Evolutionary conservation across 495 filamentous ascomycete species (phyloP).

Genomic region (Hypoxylon cercidicola): DNA sequence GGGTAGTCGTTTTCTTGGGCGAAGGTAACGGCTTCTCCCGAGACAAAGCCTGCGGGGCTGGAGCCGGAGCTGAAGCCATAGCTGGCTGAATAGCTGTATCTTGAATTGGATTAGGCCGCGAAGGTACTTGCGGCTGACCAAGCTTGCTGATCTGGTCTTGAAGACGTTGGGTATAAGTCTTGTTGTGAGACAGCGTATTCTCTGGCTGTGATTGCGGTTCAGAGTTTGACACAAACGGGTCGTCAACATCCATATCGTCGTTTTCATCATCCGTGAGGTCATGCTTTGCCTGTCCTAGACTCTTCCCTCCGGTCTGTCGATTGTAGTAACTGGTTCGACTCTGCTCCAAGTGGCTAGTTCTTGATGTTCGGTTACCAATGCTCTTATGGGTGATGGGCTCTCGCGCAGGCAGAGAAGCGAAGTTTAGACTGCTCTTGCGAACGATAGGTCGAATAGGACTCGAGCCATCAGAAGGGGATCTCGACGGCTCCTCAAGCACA

Average conservation of each 20-base stretch:
- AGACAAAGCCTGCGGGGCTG: conserved; percentile 65
- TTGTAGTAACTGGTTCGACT: conserved; percentile 72
- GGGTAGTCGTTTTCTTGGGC: conserved; percentile 50
- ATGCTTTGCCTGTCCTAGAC: conserved; percentile 56
- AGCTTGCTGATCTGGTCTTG: conserved; percentile 95
- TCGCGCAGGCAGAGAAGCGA: conserved; percentile 89
- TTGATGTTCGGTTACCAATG: conserved; percentile 73
- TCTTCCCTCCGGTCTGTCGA: conserved; percentile 70
- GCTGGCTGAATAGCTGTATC: conserved; percentile 53
- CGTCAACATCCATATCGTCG: conserved; percentile 69
- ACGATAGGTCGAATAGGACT: conserved; percentile 64
- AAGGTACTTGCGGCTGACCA: conserved; percentile 75
- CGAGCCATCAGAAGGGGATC: conserved; percentile 60
- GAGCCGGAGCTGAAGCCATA: conserved; percentile 48
- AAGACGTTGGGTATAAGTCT: conserved; percentile 88
- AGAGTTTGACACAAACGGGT: conserved; percentile 50
- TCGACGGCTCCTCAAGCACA: conserved; percentile 60
- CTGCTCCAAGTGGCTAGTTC: conserved; percentile 83
- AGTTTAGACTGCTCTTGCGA: conserved; percentile 92
- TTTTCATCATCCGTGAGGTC: conserved; percentile 59
- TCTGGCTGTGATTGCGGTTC: conserved; percentile 48
- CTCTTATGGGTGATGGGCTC: conserved; percentile 88
- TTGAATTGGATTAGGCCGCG: conserved; percentile 75
- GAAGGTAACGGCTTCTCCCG: conserved; percentile 47
- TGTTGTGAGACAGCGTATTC: conserved; percentile 69